Conservation (phyloP, 768 basidiomycete genomes). For the Daedaleopsis sinensis region DNA sequence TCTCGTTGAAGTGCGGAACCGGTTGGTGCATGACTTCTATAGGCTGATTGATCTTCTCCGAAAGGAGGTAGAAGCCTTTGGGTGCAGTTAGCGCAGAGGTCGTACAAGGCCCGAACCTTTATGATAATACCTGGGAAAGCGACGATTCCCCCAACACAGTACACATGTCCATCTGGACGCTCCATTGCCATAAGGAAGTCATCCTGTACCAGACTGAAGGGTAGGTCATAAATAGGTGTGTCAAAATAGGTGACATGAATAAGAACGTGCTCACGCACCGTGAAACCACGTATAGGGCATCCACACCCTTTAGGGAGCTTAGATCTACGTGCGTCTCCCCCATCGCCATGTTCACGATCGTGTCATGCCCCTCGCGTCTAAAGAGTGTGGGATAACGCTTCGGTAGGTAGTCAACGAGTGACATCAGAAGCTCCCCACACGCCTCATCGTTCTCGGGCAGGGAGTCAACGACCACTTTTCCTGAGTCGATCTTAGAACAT, state of each 20-base stretch:
- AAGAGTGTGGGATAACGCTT: conserved; percentile 41
- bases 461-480: conserved; percentile 33
- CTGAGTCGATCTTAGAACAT: not conserved
- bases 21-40: conserved; percentile 31
- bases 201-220: conserved; percentile 31
- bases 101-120: too few relatives aligned
- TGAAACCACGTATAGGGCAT: conserved; percentile 32
- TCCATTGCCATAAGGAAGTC: conserved; percentile 41
- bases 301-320: conserved; percentile 21
- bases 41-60: conserved; percentile 34
- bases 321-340: conserved; percentile 25
- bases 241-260: not conserved
- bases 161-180: conserved; percentile 38
- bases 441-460: conserved; percentile 40
- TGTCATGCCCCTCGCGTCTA: conserved; percentile 13
- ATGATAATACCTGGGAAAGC: conserved; percentile 33
- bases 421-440: conserved; percentile 34
- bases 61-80: conserved; percentile 38
- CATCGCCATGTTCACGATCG: conserved; percentile 34
- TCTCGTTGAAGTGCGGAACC: conserved; percentile 40
- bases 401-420: conserved; percentile 36
- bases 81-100: not conserved
- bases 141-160: conserved; percentile 39
- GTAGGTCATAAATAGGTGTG: not conserved
- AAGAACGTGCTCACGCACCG: conserved; percentile 19